Evolutionary conservation across 2,329 filamentous ascomycete species (phyloP), one percentile per base, ranked within the genome.

Genomic region (Lecanosticta acicola): DNA sequence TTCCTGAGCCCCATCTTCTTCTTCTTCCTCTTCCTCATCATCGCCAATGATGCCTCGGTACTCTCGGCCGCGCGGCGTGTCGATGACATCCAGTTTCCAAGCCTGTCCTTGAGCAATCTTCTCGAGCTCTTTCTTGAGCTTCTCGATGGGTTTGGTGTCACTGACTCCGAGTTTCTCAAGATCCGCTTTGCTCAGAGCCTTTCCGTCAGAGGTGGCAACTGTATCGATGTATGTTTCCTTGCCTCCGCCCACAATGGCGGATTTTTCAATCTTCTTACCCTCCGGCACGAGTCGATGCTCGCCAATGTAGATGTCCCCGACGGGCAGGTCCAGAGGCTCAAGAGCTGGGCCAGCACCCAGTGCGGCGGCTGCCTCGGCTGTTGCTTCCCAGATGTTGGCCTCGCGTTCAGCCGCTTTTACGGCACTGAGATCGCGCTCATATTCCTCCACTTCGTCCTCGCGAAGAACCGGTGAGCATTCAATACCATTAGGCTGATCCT

Each of bases 11-110:
- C 56, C 38, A 34, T 53, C 51, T 45, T 56, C 51, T 14, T 13
- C 40, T 41, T 57, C 59, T 21, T 74, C 71, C 0, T 78, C 73
- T 1, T 78, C 75, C 2, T 74, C 74, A 10, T 78, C 76, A 1
- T 70, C 68, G 20, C 84, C 81, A 13, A 91, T 76, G 34, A 86
- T 79, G 0, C 84, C 86, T 36, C 84, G 72, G 33, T 91, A 78
- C 61, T 88, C 83, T 50, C 79, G 70, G 17, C 77, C 74, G 3
- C 78, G 75, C 1, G 83, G 78, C 9, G 80, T 74, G 59, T 93
- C 84, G 1, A 93, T 79, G 11, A 93, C 74, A 65, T 93, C 86
- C 48, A 95, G 71, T 58, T 82, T 85, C 88, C 89, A 95, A 13
- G 81, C 80, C 54, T 81, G 78, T 5, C 83, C 80, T 2, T 81